Base-by-base conservation (phyloP, 495 filamentous ascomycete genomes). In the Penicillium crystallinum region DNA sequence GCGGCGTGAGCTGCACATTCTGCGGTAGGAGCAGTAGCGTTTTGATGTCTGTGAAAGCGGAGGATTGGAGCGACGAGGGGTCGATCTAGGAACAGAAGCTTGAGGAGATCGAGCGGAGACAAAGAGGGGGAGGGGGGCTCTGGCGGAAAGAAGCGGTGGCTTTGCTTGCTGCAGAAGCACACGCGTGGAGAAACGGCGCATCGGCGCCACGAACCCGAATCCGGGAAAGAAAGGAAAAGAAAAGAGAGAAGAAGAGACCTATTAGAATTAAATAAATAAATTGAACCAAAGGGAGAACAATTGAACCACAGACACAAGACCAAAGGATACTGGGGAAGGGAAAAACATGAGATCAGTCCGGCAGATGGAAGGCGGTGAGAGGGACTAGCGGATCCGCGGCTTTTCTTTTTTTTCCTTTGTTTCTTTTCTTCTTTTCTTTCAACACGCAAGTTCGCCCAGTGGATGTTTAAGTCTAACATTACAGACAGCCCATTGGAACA, bases 1-100 rank as follows among this genome's bases (percentile, higher is more conserved):
- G 50, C 68, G 71, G 30, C 73, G 69, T 47, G 73, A 65, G 57
- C 65, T 56, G 54, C 74, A 76, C 74, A 77, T 77, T 63, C 73
- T 77, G 69, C 72, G 73, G 57, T 74, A 76, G 43, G 74, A 77
- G 56, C 74, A 77, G 50, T 74, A 73, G 46, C 74, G 63, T 55
- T 74, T 75, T 35, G 71, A 62, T 39, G 54, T 61, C 31, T 74
- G 69, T 21, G 68, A 57, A 17, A 76, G 63, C 27, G 68, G 65
- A 34, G 62, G 61, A 23, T 53, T 57, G 29, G 46, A 50, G 38
- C 55, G 63, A 43, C 54, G 66, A 46, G 44, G 49, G 43, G 36
- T 52, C 15, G 49, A 52, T 36, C 52, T 58, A 46, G 54, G 57
- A 53, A 54, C 43, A 25, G 53, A 54, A 53, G 55, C 47, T 54